Evolutionary conservation across 1,284 basidiomycete species (phyloP), one percentile per base, ranked within the genome.

Genomic region (Ustilago sp.): DNA sequence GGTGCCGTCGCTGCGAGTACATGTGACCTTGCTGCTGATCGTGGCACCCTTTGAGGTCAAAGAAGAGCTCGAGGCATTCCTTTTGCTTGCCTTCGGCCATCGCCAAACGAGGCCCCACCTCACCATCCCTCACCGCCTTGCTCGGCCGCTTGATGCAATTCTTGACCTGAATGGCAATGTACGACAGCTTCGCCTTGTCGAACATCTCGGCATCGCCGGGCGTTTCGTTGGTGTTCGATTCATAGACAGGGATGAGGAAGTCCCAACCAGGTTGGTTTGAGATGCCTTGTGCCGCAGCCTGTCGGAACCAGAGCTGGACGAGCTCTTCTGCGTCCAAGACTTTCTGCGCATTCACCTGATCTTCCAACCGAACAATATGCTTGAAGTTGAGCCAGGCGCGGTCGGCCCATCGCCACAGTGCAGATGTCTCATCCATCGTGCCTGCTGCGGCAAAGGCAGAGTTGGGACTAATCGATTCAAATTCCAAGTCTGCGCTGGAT

Each of bases 351-450:
- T 3, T 17, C 9, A 53, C 13, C 51, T 19, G 53, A 4, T 41
- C n/a, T 17, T 38, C 13, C 36, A 23, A 11, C 0, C 28, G 38
- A n/a, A 34, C 41, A 19, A 36, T 48, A 23, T 48, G 56, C 38
- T 58, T 47, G n/a, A 58, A 58, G 54, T 56, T 56, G 54, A 56
- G 38, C 38, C 39, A 56, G 34, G 53, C 53, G 6, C 53, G 53
- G 38, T 54, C 35, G n/a, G 17, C 12, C 53, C 53, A 54, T 8
- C 48, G n/a, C 48, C 19, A 50, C 48, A 50, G 8, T 50, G 43
- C 43, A 38, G 43, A 45, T 45, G 43, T 45, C 43, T 45, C 43
- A 38, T 38, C 36, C 36, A 38, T 38, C 4, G 36, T 38, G 36
- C 36, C 36, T 38, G 36, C 1, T 17, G 43, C 43, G 43, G 31